Base-by-base conservation (phyloP, 2,329 filamentous ascomycete genomes). In the Helminthosporium solani region DNA sequence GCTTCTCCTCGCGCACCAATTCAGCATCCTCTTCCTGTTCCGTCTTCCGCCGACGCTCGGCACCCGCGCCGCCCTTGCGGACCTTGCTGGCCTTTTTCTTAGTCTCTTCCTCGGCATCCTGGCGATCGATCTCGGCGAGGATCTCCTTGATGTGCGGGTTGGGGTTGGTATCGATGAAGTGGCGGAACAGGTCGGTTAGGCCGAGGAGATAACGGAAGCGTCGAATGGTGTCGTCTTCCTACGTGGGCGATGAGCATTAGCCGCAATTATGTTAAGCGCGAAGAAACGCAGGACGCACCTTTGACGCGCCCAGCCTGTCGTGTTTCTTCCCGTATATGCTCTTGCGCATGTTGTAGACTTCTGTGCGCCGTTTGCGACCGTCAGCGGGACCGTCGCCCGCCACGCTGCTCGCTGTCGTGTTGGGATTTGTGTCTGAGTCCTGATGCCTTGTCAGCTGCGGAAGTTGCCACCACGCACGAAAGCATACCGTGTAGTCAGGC, bases 11-110 rank as follows among this genome's bases (percentile, higher is more conserved):
- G 60, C 90, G 73, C 54, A 86, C 66, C 47, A 87, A 76, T 73
- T 99, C 95, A 2, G 91, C 94, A 66, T 99, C 94, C 76, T 99
- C 94, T 69, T 99, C 94, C 61, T 95, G 91, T 71, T 99, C 94
- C 2, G 94, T 99, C 66, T 92, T 86, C 63, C 94, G 85, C 57
- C 86, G 83, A 54, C 90, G 81, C 45, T 89, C 88, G 40, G 80
- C 86, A 47, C 81, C 83, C 25, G 91, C 90, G 46, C 92, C 92
- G 47, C 92, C 91, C 70, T 95, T 88, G 58, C 92, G 86, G 49
- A 83, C 79, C 42, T 83, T 83, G 31, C 81, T 85, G 58, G 90
- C 91, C 71, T 89, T 90, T 8, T 78, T 78, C 53, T 80, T 86
- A 31, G 78, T 77, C 23, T 83, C 81, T 57, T 90, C 75, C 53